These are phyloP conservation scores for Colletotrichum noveboracense DNA, from an alignment of 2,329 filamentous ascomycete species.

Conservation along the genomic window DNA sequence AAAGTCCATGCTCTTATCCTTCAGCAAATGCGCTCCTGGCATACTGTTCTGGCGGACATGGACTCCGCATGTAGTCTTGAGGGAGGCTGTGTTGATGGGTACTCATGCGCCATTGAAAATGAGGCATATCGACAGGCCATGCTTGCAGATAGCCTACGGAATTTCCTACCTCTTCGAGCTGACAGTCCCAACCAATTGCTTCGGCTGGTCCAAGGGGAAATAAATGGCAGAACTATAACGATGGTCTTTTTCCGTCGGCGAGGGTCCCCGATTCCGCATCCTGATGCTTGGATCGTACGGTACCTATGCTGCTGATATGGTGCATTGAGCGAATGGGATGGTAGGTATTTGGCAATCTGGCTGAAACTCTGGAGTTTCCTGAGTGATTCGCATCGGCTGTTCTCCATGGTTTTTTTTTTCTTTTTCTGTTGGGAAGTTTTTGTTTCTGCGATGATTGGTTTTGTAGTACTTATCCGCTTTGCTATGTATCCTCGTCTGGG, in stretches of 20 bases:
- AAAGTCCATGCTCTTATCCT: background rate
- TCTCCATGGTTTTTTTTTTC: background rate
- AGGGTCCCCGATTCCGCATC: background rate
- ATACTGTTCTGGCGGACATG: background rate
- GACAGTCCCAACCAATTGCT: background rate
- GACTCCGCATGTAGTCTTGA: background rate
- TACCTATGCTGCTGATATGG: background rate
- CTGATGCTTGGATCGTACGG: background rate
- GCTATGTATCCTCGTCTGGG: background rate
- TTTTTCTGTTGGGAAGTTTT: background rate
- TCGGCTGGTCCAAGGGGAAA: background rate
- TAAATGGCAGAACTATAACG: background rate
- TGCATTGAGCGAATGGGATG: background rate
- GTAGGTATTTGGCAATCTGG: background rate
- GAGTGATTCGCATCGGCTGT: background rate
- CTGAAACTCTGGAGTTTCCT: background rate
- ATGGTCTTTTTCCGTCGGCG: background rate
- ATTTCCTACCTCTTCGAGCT: background rate
- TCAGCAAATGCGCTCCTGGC: background rate
- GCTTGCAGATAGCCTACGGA: background rate
- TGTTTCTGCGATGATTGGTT: background rate
- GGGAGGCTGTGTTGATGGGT: background rate
- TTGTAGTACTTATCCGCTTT: background rate
- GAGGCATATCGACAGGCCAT: background rate
- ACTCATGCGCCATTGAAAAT: background rate